Base-by-base conservation (phyloP, 495 filamentous ascomycete genomes). In the Amniculicola lignicola region DNA sequence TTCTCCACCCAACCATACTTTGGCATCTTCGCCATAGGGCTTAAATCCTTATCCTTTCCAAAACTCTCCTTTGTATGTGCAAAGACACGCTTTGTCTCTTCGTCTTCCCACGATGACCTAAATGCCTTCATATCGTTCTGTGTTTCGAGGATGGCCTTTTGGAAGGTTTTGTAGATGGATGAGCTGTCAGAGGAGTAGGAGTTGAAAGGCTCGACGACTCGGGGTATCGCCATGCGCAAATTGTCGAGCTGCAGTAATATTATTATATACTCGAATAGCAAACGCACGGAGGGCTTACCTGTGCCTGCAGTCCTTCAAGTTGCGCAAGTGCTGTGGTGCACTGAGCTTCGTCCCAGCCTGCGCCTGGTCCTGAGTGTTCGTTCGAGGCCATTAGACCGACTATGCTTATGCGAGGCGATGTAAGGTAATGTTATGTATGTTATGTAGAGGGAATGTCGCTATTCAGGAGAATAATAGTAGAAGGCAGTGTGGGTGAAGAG, bases 331-430 rank as follows among this genome's bases (percentile, higher is more conserved):
- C 66, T 27, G 56, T 44, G 36, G 38, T 59, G 35, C 56, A 64
- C 31, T 56, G 63, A 22, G 40, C 52, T 54, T 68, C 66, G 22
- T 66, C 66, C 63, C 58, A 65, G 16, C 11, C 28, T n/a, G 22
- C 50, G 24, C 11, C 40, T 23, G 50, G 49, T 33, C 7, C 29
- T 33, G 29, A 33, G 29, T 33, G n/a, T n/a, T 33, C 29, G 29
- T 7, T 33, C 7, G 29, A 7, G 7, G 29, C 29, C 29, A 33
- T 33, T 33, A 33, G n/a, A n/a, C n/a, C n/a, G n/a, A n/a, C n/a
- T n/a, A n/a, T n/a, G n/a, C n/a, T n/a, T n/a, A n/a, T n/a, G n/a
- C n/a, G n/a, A n/a, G n/a, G n/a, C n/a, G n/a, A n/a, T n/a, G n/a
- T n/a, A n/a, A n/a, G n/a, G n/a, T n/a, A n/a, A n/a, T n/a, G n/a